phyloP scores from a whole-genome alignment of 371 early-diverging fungal genomes.

The Mucor indicus region DNA sequence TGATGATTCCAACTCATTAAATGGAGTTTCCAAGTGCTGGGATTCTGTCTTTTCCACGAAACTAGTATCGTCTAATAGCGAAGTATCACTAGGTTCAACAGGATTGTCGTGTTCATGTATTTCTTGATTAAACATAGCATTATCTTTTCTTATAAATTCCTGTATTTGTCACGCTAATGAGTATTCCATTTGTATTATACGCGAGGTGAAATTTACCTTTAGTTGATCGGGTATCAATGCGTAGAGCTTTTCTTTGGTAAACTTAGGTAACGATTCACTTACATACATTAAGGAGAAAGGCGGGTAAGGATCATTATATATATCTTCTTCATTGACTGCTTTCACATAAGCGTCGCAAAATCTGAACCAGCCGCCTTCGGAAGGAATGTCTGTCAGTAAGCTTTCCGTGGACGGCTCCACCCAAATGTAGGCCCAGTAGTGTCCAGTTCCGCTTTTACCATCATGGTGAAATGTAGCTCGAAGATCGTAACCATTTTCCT shows the following conservation, averaged over 20 bases:
- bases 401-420: slow-evolving; percentile 14
- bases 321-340: slow-evolving; percentile 25
- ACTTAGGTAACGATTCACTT: slow-evolving; percentile 11
- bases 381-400: slow-evolving; percentile 10
- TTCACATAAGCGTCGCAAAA: slow-evolving; percentile 41
- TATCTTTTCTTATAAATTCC: slow-evolving; percentile 28
- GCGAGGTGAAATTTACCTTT: slow-evolving; percentile 19
- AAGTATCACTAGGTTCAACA: neutral
- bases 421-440: slow-evolving; percentile 47
- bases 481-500: slow-evolving; percentile 26
- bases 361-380: slow-evolving; percentile 33
- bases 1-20: too few species aligned
- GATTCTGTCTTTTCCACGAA: slow-evolving; percentile 10
- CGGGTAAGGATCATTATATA: slow-evolving; percentile 19
- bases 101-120: slow-evolving; percentile 8
- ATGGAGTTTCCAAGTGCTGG: too few species aligned
- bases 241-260: slow-evolving; percentile 9
- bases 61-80: slow-evolving; percentile 5
- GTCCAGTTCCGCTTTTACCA: slow-evolving; percentile 38
- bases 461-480: slow-evolving; percentile 40
- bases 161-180: neutral
- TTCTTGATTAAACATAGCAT: slow-evolving; percentile 21
- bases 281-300: slow-evolving; percentile 37
- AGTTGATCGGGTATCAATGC: slow-evolving; percentile 20
- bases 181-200: too few species aligned